Evolutionary conservation across 179 eudicot genomes (phyloP), one percentile per base, ranked within the genome.

Genomic region (Spinacia oleracea): DNA sequence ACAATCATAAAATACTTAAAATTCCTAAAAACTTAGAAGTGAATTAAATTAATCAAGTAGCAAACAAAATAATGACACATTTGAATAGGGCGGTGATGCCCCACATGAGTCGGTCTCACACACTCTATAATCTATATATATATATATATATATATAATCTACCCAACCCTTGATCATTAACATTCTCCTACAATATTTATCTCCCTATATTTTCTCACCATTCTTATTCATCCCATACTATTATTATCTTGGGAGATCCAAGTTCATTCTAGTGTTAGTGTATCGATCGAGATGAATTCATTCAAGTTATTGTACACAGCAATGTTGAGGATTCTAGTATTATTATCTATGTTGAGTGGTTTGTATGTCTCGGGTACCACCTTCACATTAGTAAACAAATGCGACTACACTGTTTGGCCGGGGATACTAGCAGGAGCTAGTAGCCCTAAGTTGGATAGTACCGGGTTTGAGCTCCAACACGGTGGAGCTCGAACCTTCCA

Each of bases 351-450:
- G 10, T 6, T 62, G 29, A 8, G 80, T 87, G 91, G 82, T 80
- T 81, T 81, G 27, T 6, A 31, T 32, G 82, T 80, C 0, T 21
- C 71, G 9, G 87, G 83, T 0, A 82, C 91, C 2, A 89, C 92
- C 56, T 92, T 94, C 63, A 91, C 92, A 21, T 93, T 94, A 43
- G 85, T 80, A n/a, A 94, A 94, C 91, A 91, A 84, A 78, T 94
- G 98, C 78, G 91, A 82, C 12, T 79, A 89, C 83, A 90, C 91
- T 1, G 93, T 94, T 1, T 94, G 97, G 97, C 98, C 98, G 8
- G 98, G 98, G 9, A 79, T 94, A 20, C 90, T 90, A n/a, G 72
- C 89, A 7, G 83, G 86, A 0, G 81, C 87, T 7, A 91, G 92
- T 38, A 89, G 88, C 38, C 89, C 98, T 0, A 80, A 27, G 4